phyloP scores from a whole-genome alignment of 164 flowering plant genomes.

The Annona cherimola region DNA sequence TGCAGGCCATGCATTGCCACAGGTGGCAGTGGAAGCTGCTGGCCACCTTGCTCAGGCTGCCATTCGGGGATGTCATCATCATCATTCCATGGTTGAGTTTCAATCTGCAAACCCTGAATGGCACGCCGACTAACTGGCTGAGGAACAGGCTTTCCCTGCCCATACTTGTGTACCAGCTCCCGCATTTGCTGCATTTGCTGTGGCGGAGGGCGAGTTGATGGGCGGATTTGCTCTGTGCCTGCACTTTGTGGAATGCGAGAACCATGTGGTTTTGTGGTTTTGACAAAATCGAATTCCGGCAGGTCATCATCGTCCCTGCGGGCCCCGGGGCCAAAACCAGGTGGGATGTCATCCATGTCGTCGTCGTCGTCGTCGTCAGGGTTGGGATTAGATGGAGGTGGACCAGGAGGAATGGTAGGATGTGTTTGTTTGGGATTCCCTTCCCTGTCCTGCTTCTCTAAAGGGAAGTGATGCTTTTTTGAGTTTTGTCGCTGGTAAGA shows the following conservation, averaged over 20 bases:
- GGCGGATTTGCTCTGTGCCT: conserved; percentile 1
- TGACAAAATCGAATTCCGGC: conserved; percentile 80
- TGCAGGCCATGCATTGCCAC: conserved; percentile 19
- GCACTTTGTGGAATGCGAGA: conserved; percentile 7
- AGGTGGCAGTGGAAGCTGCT: conserved; percentile 11
- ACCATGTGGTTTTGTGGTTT: conserved; percentile 24
- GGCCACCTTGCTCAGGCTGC: conserved; percentile 46
- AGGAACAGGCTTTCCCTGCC: conserved; percentile 27
- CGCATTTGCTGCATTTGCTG: conserved; percentile 66
- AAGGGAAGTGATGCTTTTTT: conserved; percentile 43
- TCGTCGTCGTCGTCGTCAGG: conserved; percentile 29
- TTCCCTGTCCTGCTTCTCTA: conserved; percentile 47
- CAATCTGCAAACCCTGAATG: conserved; percentile 16
- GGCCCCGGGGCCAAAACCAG: conserved; percentile 81
- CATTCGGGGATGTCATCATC: conserved; percentile 96
- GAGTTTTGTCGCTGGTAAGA: conserved; percentile 51
- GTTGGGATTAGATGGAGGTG: conserved; percentile 12
- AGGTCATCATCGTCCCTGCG: conserved; percentile 80
- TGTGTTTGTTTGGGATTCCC: conserved; percentile 16
- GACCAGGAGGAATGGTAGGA: conserved; percentile 8
- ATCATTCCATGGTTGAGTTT: conserved; percentile 61
- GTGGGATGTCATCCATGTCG: conserved; percentile 82
- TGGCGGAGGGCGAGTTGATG: conserved; percentile 13
- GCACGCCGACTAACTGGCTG: conserved; percentile 13
- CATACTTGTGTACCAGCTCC: conserved; percentile 72